These are phyloP conservation scores for Stachybotrys echinatus DNA, from an alignment of 2,329 filamentous ascomycete species.

Conservation along the genomic window DNA sequence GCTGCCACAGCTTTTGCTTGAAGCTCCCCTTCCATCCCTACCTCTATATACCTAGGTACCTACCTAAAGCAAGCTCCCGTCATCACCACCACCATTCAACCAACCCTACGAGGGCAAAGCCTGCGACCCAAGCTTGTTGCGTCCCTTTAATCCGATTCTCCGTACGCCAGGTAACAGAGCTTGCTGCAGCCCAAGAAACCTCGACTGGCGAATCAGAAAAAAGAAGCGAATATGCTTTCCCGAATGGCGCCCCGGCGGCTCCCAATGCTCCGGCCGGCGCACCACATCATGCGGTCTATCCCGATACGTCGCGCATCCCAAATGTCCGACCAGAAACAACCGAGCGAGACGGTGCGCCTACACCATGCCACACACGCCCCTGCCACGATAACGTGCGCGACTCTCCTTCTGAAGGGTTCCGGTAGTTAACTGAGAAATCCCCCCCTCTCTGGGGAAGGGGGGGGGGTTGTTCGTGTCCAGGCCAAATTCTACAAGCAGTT, in stretches of 20 bases:
- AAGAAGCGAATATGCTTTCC: not conserved
- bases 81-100: no score
- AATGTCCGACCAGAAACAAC: constrained; percentile 21
- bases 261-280: not conserved
- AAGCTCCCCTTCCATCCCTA: not conserved
- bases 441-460: not conserved
- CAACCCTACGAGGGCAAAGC: no score
- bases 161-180: no score
- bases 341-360: constrained; percentile 20
- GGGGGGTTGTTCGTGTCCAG: constrained; percentile 25
- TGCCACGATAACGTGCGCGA: not conserved
- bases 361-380: not conserved
- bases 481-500: constrained; percentile 70
- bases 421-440: no score
- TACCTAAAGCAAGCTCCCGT: no score
- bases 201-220: no score
- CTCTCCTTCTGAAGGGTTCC: not conserved
- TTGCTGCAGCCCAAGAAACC: no score
- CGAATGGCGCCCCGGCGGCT: not conserved
- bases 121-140: no score
- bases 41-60: no score
- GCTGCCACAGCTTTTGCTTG: no score
- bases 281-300: not conserved
- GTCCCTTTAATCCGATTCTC: no score
- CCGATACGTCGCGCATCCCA: constrained; percentile 1